Evolutionary conservation across 2,329 filamentous ascomycete species (phyloP), one percentile per base, ranked within the genome.

Genomic region (Penicillium polonicum): DNA sequence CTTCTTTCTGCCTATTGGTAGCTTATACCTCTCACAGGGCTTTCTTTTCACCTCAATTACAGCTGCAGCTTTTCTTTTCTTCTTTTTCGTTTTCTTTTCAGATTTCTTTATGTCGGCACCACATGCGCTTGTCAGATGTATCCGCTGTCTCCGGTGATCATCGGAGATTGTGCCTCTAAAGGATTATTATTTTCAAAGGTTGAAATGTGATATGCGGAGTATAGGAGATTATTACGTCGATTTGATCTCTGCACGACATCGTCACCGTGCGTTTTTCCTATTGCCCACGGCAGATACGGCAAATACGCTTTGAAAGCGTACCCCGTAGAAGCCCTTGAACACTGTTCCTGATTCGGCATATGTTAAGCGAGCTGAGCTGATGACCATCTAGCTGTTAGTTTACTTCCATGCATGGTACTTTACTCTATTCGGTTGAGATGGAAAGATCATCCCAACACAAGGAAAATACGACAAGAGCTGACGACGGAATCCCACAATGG

Each of bases 1-100:
- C 23, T 41, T 46, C 23, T 31, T 33, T 53, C 17, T 59, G 5
- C 31, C 36, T 27, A 62, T 67, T 66, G 48, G 65, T 43, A 17
- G 38, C 33, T 56, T 41, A 55, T 3, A 43, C 39, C 44, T 57
- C 48, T 36, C 38, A 52, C 56, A 45, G 23, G 19, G 39, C 27
- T 39, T 45, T 50, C 52, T 55, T 58, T 55, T 55, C 19, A 55
- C 39, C 15, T 58, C 42, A 43, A 48, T 38, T 19, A 41, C 12
- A 29, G 29, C 48, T 48, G 29, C 43, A 29, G n/a, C 13, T 46
- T 19, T 9, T 25, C 17, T 41, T 15, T 51, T 17, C 10, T n/a
- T n/a, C n/a, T 13, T n/a, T 48, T 51, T 17, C 10, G 5, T 23
- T 51, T 49, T 35, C 50, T 53, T 53, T 55, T 36, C 25, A 8